Evolutionary conservation across 1,284 basidiomycete genomes (phyloP).

Genomic region (Earliella scabrosa): DNA sequence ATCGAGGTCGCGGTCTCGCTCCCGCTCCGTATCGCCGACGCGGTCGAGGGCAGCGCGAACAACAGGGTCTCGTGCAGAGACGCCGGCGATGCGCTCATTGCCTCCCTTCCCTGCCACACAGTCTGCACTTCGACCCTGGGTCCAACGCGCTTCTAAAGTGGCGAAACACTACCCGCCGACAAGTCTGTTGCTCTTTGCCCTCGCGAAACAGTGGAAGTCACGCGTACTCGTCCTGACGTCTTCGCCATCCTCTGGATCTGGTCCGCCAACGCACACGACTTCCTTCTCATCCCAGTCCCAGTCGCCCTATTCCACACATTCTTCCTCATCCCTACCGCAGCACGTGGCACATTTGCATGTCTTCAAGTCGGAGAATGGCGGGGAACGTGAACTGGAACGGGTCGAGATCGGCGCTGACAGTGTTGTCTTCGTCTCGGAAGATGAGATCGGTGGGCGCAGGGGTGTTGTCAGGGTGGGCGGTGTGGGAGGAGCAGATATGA

Average conservation of each 20-base stretch:
- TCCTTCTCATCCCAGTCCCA: constrained; percentile 22
- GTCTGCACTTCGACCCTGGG: constrained; percentile 51
- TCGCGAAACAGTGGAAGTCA: constrained; percentile 74
- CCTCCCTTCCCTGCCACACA: constrained; percentile 66
- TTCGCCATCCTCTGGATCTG: constrained; percentile 25
- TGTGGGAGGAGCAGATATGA: constrained; percentile 61
- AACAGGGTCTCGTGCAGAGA: constrained; percentile 20
- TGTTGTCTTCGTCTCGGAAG: constrained; percentile 73
- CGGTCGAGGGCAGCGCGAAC: constrained; percentile 20
- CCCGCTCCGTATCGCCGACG: constrained; percentile 15
- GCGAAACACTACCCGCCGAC: constrained; percentile 70
- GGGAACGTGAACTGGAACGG: constrained; percentile 72
- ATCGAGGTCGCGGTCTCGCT: constrained; percentile 22
- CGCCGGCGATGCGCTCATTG: constrained; percentile 38
- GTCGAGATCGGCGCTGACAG: constrained; percentile 76
- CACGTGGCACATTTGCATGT: constrained; percentile 67
- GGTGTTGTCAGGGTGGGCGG: constrained; percentile 72
- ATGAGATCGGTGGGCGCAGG: constrained; percentile 63
- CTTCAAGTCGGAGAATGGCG: constrained; percentile 61
- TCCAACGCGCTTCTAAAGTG: constrained; percentile 53
- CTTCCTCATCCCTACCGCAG: constrained; percentile 33
- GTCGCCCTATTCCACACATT: constrained; percentile 15
- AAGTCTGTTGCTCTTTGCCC: constrained; percentile 68
- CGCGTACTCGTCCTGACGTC: constrained; percentile 66
- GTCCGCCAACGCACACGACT: constrained; percentile 39